Percentiles rank a stretch among this genome's conserved stretches.
Evolutionary conservation across 1,139 yeast genomes (phyloP).

Genomic region (Candida dubliniensis): DNA sequence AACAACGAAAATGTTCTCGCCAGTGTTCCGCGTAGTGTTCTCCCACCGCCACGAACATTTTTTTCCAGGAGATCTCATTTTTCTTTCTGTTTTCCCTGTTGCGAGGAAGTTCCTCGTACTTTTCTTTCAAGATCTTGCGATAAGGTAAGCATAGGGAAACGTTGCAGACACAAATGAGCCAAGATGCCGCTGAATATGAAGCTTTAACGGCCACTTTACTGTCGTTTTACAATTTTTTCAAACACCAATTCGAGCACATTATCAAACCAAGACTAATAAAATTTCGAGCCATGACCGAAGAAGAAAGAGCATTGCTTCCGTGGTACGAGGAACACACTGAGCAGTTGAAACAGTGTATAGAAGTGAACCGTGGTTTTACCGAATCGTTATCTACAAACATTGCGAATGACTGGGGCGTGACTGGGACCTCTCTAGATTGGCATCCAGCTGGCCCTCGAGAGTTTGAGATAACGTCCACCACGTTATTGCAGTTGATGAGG

Average conservation of each 20-base stretch:
- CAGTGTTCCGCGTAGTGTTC: too few species aligned
- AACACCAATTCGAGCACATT: conserved; percentile 36
- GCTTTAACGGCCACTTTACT: conserved; percentile 42
- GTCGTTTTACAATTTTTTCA: conserved; percentile 36
- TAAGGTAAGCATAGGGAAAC: neutral
- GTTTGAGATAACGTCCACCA: conserved; percentile 60
- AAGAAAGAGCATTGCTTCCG: conserved; percentile 47
- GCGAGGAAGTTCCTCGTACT: too few species aligned
- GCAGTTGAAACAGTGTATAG: conserved; percentile 46
- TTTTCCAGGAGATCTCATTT: too few species aligned
- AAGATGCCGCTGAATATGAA: conserved; percentile 34
- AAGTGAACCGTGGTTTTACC: conserved; percentile 50
- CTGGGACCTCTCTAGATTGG: conserved; percentile 44
- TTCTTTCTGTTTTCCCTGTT: too few species aligned
- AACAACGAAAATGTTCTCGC: too few species aligned
- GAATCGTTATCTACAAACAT: conserved; percentile 46
- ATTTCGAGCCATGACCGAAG: conserved; percentile 29
- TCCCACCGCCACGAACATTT: too few species aligned
- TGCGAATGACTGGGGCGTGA: conserved; percentile 56
- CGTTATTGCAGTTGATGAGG: conserved; percentile 63
- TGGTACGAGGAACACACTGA: conserved; percentile 53
- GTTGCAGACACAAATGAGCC: conserved; percentile 8
- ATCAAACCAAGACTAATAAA: conserved; percentile 36
- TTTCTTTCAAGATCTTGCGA: too few species aligned
- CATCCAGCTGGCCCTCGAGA: conserved; percentile 43